Conservation (phyloP, 495 filamentous ascomycete species). For the Aspergillus coremiiformis region DNA sequence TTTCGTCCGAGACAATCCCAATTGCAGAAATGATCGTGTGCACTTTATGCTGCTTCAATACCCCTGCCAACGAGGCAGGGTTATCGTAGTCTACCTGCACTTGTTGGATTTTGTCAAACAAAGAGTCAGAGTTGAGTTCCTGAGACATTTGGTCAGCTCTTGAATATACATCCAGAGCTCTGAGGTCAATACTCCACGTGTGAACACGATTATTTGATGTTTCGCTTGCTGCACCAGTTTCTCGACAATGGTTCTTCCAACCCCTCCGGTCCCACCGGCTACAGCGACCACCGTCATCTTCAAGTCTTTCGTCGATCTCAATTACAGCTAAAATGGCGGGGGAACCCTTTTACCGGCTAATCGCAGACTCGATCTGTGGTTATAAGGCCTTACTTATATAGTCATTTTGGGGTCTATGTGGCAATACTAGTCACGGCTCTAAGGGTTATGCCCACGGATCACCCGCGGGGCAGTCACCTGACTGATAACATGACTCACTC, state of each 20-base stretch:
- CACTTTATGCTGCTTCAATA: constrained; percentile 40
- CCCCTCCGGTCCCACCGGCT: constrained; percentile 46
- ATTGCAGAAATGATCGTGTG: constrained; percentile 48
- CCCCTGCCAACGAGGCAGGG: constrained; percentile 26
- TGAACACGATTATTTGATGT: constrained; percentile 39
- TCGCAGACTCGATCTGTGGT: no score
- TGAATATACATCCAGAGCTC: background rate
- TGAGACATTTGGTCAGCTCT: background rate
- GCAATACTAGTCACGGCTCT: no score
- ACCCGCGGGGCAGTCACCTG: background rate
- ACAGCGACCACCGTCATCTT: constrained; percentile 44
- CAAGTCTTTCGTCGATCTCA: no score
- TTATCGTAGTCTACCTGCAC: constrained; percentile 38
- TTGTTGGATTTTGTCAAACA: constrained; percentile 6
- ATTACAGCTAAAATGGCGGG: no score
- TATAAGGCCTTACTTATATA: no score
- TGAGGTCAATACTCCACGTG: constrained; percentile 23
- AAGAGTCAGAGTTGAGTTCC: constrained; percentile 5
- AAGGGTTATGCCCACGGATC: no score
- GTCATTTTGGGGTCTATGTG: no score
- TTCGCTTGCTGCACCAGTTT: constrained; percentile 28
- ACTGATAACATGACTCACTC: background rate
- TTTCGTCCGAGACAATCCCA: constrained; percentile 26
- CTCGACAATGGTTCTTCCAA: constrained; percentile 47
- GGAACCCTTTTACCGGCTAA: background rate